Evolutionary conservation across 768 basidiomycete genomes (phyloP), one percentile per base, ranked within the genome.

Genomic region (Trametes maxima): DNA sequence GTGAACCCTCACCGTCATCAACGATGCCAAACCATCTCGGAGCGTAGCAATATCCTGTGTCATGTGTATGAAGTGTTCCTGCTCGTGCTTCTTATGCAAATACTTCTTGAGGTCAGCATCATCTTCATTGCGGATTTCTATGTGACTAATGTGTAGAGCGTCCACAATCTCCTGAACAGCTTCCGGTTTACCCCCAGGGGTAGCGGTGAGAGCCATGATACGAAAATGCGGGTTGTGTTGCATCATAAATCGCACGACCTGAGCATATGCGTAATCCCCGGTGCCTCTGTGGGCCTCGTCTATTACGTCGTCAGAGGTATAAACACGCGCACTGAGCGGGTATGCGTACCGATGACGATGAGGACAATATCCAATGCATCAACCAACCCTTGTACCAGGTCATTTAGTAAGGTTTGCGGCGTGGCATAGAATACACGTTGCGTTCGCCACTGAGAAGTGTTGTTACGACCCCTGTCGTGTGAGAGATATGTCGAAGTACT

Each of bases 231-330:
- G 94, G 68, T 98, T 98, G 75, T 92, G 94, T 1, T 92, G 86
- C 89, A 95, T 97, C 67, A 99, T 80, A 67, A 82, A 93, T 8
- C 95, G 89, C 40, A 98, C 80, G 35, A 92, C 87, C 69, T 90
- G 88, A 45, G 91, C 90, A 69, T 98, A 98, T 4, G 95, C 89
- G 67, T 97, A 96, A 60, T 92, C 89, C 2, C 97, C 96, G 0
- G 89, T 93, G 12, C 92, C 96, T 66, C 89, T 87, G 75, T 99
- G 97, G 0, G 97, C 97, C 73, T 98, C 95, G 67, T 98, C 95
- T 95, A 58, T 50, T 39, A 54, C 19, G 21, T n/a, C 44, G 40
- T 43, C n/a, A 37, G 5, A 54, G 21, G 54, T 50, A 46, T 16
- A 5, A 33, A 21, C 22, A 21, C 49, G 8, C 35, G 5, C 28